Evolutionary conservation across 345 rosid genomes (phyloP), one percentile per base, ranked within the genome.

Genomic region (Noccaea caerulescens): DNA sequence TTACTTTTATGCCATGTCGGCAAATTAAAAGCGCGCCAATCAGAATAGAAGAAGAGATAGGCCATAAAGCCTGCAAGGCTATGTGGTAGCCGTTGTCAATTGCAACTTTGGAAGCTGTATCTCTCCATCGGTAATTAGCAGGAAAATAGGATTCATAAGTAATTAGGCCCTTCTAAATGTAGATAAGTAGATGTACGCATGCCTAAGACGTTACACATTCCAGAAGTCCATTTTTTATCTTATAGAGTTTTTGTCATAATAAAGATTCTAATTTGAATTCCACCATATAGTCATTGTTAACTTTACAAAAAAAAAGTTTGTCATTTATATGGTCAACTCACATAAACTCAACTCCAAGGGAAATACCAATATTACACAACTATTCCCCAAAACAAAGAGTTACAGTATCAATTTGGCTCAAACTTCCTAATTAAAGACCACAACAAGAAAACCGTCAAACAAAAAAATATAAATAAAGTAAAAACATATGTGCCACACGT

Each of bases 21-120:
- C 43, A 51, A 16, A 14, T 71, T 61, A 3, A 27, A 60, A 51
- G 36, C 10, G 43, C 75, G 44, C 69, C 62, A 71, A 52, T 71
- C 39, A 52, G 68, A n/a, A n/a, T n/a, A n/a, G n/a, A 60, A 12
- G 1, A 3, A 10, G 3, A 56, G 51, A 38, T 3, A 38, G 3
- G 13, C 33, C 1, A 6, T 30, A 52, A 10, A 25, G 49, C 49
- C 18, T 45, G 30, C 30, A 27, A 27, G 30, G 30, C 30, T 27
- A 27, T 27, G 0, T 32, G 7, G 23, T 20, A 44, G 73, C 45
- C 73, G 25, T 55, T 43, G 72, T 46, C 8, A 8, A 13, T 55
- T 43, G 72, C 37, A 12, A 8, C 42, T 14, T 54, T 52, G 32
- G 58, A 47, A 16, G 32, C 16, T 50, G 5, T 38, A 5, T 37